phyloP scores from a whole-genome alignment of 768 basidiomycete species.

The Termitomyces sp. region DNA sequence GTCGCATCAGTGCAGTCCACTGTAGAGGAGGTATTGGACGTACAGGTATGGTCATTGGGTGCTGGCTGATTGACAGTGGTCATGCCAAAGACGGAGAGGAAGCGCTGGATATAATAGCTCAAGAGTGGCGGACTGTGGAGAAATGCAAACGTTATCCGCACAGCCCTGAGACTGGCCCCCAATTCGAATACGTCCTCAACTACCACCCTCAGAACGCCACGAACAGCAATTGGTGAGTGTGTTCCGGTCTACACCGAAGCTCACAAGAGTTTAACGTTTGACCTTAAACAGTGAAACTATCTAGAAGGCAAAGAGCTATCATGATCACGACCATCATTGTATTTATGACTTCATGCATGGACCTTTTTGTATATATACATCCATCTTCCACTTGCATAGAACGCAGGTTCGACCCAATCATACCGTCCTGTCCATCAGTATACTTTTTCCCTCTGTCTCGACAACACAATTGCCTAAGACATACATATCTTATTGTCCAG shows the following conservation, averaged over 20 bases:
- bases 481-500: background rate
- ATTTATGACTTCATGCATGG: background rate
- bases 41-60: constrained; percentile 58
- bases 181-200: constrained; percentile 68
- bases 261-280: background rate
- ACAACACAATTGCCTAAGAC: background rate
- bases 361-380: background rate
- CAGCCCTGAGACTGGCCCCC: constrained; percentile 75
- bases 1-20: constrained; percentile 66
- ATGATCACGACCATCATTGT: background rate
- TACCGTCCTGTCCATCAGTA: background rate
- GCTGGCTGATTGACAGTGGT: constrained; percentile 71
- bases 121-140: constrained; percentile 71
- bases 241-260: background rate
- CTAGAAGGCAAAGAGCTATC: background rate
- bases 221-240: constrained; percentile 6
- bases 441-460: background rate
- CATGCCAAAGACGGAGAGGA: constrained; percentile 56
- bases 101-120: constrained; percentile 57
- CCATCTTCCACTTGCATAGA: background rate
- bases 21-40: constrained; percentile 77
- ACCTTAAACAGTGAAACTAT: background rate
- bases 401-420: constrained; percentile 4
- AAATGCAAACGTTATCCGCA: constrained; percentile 72
- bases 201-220: constrained; percentile 29